Conservation (phyloP, 208 protist genomes). For the Leishmania aethiopica region DNA sequence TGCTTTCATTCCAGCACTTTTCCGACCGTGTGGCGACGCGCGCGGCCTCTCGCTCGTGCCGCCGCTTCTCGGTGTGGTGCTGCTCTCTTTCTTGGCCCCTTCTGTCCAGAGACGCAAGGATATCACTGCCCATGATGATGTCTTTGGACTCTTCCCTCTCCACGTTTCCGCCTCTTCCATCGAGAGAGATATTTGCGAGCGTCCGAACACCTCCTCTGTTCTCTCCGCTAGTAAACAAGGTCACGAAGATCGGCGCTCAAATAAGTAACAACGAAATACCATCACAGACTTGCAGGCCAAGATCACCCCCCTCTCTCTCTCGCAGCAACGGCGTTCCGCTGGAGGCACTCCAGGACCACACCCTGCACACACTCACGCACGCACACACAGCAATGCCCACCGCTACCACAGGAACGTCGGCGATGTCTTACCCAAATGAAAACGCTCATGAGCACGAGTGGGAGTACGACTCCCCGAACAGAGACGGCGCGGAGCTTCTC, state of each 20-base stretch:
- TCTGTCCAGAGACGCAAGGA: neutral
- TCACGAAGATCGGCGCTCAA: neutral
- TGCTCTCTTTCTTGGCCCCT: neutral
- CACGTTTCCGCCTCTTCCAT: neutral
- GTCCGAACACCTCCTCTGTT: neutral
- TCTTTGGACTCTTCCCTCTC: neutral
- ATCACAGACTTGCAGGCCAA: neutral
- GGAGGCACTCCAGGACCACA: neutral
- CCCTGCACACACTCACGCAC: neutral
- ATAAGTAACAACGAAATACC: neutral
- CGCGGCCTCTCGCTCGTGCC: neutral
- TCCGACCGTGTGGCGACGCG: neutral
- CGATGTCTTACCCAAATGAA: neutral
- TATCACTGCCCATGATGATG: neutral
- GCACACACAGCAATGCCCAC: neutral
- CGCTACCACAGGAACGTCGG: neutral
- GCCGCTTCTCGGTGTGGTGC: neutral
- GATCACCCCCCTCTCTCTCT: neutral
- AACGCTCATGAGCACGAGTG: conserved; percentile 1
- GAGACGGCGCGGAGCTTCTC: conserved; percentile 37
- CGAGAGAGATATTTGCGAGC: neutral
- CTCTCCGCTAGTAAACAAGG: neutral
- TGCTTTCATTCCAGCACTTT: neutral
- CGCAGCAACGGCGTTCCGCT: neutral
- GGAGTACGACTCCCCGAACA: conserved; percentile 26